phyloP scores from a whole-genome alignment of 805 yeast species.

The Candida succiphila region DNA sequence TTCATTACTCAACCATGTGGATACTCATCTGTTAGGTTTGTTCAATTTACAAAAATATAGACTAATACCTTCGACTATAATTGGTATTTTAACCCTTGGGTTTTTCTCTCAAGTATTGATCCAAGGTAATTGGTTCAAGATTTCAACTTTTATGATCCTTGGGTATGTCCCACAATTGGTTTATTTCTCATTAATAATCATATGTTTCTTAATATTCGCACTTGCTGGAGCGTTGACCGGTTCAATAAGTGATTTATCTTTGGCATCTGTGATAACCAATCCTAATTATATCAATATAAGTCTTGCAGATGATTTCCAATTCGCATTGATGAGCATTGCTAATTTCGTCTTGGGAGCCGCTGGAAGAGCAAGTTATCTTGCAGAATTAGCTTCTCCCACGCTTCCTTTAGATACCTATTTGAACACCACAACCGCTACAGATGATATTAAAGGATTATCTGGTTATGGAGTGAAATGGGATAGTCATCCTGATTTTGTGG shows the following conservation, averaged over 20 bases:
- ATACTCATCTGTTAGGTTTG: constrained; percentile 55
- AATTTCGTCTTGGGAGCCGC: constrained; percentile 58
- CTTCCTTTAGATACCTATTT: constrained; percentile 49
- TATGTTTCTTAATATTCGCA: constrained; percentile 44
- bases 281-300: constrained; percentile 27
- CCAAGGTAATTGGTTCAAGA: constrained; percentile 29
- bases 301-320: constrained; percentile 55
- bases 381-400: constrained; percentile 40
- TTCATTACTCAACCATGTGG: constrained; percentile 48
- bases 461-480: constrained; percentile 18
- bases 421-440: constrained; percentile 18
- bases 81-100: constrained; percentile 43
- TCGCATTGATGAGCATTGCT: constrained; percentile 50
- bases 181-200: constrained; percentile 34
- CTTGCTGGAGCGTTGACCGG: constrained; percentile 54
- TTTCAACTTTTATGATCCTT: constrained; percentile 47
- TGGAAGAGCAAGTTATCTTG: constrained; percentile 53
- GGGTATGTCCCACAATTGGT: constrained; percentile 63
- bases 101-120: constrained; percentile 33
- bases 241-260: constrained; percentile 21
- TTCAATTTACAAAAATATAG: constrained; percentile 43
- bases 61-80: constrained; percentile 49
- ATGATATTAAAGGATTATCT: not conserved
- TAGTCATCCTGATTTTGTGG: constrained; percentile 18
- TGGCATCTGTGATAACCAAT: constrained; percentile 23